Conservation (phyloP, 1,284 basidiomycete species). For the Irpex sp. region DNA sequence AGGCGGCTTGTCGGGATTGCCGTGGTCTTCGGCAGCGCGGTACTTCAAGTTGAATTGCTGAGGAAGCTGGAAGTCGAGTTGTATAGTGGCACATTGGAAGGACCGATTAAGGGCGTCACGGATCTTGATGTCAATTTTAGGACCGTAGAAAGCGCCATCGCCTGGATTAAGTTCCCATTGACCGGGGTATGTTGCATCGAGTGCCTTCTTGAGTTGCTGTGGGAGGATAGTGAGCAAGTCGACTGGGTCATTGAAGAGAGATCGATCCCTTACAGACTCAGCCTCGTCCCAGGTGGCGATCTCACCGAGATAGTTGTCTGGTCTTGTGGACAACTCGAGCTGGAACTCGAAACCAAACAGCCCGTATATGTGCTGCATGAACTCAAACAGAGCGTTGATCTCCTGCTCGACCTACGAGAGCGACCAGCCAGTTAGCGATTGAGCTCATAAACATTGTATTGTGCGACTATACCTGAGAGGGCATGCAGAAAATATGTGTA, state of each 20-base stretch:
- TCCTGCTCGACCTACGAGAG: slow-evolving; percentile 75
- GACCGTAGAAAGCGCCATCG: slow-evolving; percentile 96
- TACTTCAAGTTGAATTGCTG: slow-evolving; percentile 96
- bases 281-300: slow-evolving; percentile 89
- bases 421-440: neutral
- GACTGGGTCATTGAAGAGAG: neutral
- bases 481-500: slow-evolving; percentile 95
- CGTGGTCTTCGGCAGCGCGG: slow-evolving; percentile 67
- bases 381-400: slow-evolving; percentile 86
- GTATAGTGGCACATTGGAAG: slow-evolving; percentile 98
- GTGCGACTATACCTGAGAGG: slow-evolving; percentile 59
- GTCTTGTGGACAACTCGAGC: slow-evolving; percentile 93
- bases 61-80: slow-evolving; percentile 99
- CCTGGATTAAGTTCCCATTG: slow-evolving; percentile 94
- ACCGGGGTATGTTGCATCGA: slow-evolving; percentile 86
- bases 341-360: slow-evolving; percentile 98
- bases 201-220: slow-evolving; percentile 79
- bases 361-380: slow-evolving; percentile 92
- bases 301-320: slow-evolving; percentile 90
- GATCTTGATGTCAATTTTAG: slow-evolving; percentile 98
- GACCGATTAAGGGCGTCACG: slow-evolving; percentile 88
- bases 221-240: neutral
- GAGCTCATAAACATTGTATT: neutral
- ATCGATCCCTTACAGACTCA: slow-evolving; percentile 55
- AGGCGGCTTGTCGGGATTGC: slow-evolving; percentile 52